Percentiles rank a stretch among this genome's conserved stretches.
These are phyloP conservation scores for Leccinum barrowsii DNA, from an alignment of 768 basidiomycete species.

Conservation along the genomic window DNA sequence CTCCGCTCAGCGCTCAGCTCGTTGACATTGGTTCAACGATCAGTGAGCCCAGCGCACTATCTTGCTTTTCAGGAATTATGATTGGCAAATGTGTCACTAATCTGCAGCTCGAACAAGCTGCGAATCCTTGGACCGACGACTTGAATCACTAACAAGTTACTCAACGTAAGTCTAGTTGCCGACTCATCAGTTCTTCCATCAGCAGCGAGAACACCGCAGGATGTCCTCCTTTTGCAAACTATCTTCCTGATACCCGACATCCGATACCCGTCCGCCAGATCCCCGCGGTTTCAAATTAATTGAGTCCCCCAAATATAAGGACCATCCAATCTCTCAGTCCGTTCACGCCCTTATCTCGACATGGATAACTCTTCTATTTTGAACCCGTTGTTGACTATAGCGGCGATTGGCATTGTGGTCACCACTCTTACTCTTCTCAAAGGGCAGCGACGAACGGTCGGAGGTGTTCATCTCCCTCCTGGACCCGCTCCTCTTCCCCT, in stretches of 20 bases:
- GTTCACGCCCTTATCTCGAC: neutral
- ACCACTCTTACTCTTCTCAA: neutral
- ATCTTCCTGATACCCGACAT: neutral
- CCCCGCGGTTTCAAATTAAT: neutral
- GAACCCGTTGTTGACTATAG: neutral
- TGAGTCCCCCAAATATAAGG: neutral
- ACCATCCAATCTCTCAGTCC: neutral
- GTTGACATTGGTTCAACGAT: too few relatives aligned
- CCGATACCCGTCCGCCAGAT: neutral
- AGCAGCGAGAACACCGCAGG: neutral
- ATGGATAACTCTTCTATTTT: neutral
- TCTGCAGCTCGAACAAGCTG: neutral
- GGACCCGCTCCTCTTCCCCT: constrained; percentile 17
- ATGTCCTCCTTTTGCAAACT: neutral
- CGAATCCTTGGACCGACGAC: neutral
- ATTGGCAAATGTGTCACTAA: neutral
- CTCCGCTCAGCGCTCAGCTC: too few relatives aligned
- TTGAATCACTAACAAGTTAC: neutral
- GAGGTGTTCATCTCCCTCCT: constrained; percentile 11
- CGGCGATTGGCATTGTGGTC: neutral
- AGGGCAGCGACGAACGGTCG: neutral
- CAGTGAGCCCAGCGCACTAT: neutral
- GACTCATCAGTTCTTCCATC: neutral
- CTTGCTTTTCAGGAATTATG: neutral
- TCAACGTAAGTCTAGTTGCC: neutral